Base-by-base conservation (phyloP, 371 early-diverging fungal genomes). In the Rhizomucor miehei region DNA sequence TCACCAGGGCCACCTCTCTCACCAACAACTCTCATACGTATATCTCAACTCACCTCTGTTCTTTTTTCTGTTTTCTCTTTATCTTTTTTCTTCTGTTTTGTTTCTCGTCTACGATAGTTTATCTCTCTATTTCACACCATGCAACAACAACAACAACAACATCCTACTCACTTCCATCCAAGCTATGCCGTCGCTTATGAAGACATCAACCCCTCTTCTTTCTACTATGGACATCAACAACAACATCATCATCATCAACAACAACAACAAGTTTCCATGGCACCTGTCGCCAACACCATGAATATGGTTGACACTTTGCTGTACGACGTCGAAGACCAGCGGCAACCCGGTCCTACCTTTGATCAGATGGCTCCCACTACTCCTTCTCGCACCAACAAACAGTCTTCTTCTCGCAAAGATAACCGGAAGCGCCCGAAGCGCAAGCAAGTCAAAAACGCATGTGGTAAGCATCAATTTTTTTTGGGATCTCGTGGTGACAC, bases 401-500 rank as follows among this genome's bases (percentile, higher is more conserved):
- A 9, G 1, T 12, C 23, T 40, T 12, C 23, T 40, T 16, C 51
- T 19, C 38, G 17, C 13, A 34, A 23, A 29, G 44, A 21, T 23
- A 56, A 56, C 23, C 57, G 57, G 45, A 57, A 57, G 19, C 57
- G 57, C 29, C 67, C 67, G 12, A 66, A 66, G 57, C 71, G 89
- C 38, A 82, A 84, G 48, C 92, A 91, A 63, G 90, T 89, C 56
- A 91, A 91, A 63, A 87, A 88, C 61, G 92, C 92, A 16, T 91
- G 92, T 71, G 81, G 84, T 85, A 79, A 67, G 71, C 63, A 36
- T 56, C 17, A 29, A 44, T 48, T 56, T 48, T 20, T 48, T 41
- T 48, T 48, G 35, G 39, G 20, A 21, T 29, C 41, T 34, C 56
- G 37, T 45, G 36, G 13, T 24, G 29, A 29, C 29, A 29, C 29